A percentile compares a stretch with the other conserved stretches of the same genome.
Evolutionary conservation across 768 basidiomycete genomes (phyloP).

Genomic region (Lactarius sanguifluus): DNA sequence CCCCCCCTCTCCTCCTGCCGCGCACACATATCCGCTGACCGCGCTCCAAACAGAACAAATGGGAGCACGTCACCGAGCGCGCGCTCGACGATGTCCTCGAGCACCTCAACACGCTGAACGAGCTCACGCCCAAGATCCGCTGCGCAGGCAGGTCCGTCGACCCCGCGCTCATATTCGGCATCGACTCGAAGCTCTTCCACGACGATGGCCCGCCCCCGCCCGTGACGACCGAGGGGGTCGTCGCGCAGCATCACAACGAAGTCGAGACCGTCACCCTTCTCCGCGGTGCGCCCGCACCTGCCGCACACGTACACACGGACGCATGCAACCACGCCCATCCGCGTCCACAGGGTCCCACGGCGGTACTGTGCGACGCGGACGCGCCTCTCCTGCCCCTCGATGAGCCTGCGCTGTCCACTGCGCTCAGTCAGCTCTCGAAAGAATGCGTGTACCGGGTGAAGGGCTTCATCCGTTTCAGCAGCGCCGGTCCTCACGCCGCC

Average conservation of each 20-base stretch:
- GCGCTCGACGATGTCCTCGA: conserved; percentile 82
- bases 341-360: background rate
- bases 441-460: conserved; percentile 82
- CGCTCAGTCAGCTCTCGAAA: conserved; percentile 56
- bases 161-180: conserved; percentile 81
- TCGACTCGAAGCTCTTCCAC: conserved; percentile 78
- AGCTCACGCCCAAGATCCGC: conserved; percentile 81
- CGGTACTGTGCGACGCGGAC: background rate
- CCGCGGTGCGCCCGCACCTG: conserved; percentile 39
- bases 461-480: conserved; percentile 65
- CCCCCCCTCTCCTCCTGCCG: background rate
- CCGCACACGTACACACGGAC: conserved; percentile 28
- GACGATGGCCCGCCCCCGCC: conserved; percentile 25
- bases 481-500: conserved; percentile 33
- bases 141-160: conserved; percentile 66
- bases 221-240: conserved; percentile 10
- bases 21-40: background rate
- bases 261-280: conserved; percentile 77
- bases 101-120: conserved; percentile 86
- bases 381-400: conserved; percentile 33
- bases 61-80: conserved; percentile 79
- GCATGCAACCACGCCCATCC: conserved; percentile 6
- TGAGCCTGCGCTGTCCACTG: conserved; percentile 43
- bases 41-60: conserved; percentile 66
- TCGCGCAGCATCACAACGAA: conserved; percentile 66